Evolutionary conservation across 257 asterid species (phyloP).

Genomic region (Solanum virginianum): DNA sequence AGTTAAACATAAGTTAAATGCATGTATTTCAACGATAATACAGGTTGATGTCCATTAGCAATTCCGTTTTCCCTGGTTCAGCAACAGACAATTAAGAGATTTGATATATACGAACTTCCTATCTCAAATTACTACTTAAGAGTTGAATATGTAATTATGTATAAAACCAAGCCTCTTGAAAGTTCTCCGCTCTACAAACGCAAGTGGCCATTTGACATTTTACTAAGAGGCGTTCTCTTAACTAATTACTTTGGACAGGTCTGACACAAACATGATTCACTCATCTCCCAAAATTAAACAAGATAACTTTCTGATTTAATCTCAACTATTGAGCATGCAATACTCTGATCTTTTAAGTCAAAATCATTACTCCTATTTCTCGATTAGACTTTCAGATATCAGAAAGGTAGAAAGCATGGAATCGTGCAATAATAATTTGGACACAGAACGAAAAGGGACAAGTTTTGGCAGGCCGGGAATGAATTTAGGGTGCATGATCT

Average conservation of each 20-base stretch:
- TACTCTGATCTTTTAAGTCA: background rate
- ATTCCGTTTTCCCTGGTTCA: background rate
- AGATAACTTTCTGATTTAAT: background rate
- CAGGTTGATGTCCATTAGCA: background rate
- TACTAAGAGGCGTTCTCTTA: background rate
- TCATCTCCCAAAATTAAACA: background rate
- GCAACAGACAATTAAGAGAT: background rate
- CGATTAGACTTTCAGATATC: background rate
- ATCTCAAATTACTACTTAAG: background rate
- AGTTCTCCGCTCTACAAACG: background rate
- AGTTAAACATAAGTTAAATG: background rate
- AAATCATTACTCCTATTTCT: background rate
- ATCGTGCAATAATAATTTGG: background rate
- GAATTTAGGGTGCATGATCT: background rate
- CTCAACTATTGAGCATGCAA: background rate
- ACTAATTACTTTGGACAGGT: background rate
- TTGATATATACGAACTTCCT: background rate
- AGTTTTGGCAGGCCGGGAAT: background rate
- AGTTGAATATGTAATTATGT: background rate
- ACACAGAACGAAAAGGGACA: background rate
- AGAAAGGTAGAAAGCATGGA: background rate
- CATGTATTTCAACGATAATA: background rate
- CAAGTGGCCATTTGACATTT: background rate
- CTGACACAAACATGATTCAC: background rate
- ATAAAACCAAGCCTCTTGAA: background rate